phyloP scores from a whole-genome alignment of 2,329 filamentous ascomycete genomes.

The Tolypocladium tropicale region DNA sequence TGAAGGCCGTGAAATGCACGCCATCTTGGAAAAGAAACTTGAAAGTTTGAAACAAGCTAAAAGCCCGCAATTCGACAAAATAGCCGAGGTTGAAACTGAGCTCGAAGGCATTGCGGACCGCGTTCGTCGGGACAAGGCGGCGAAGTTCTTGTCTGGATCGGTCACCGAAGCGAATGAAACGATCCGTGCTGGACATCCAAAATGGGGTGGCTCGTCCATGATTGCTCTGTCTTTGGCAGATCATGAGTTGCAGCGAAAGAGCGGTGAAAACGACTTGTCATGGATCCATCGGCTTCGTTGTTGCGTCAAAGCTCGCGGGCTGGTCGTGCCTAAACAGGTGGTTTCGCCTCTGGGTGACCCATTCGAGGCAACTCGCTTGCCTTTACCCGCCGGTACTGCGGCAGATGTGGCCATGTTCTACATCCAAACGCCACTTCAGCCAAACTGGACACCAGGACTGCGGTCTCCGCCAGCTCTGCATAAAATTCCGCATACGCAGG shows the following conservation, averaged over 20 bases:
- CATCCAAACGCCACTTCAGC: neutral
- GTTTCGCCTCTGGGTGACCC: neutral
- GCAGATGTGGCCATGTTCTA: neutral
- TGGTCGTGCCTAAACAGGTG: neutral
- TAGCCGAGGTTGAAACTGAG: neutral
- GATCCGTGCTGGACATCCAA: neutral
- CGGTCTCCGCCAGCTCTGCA: neutral
- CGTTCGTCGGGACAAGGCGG: neutral
- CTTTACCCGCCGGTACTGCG: neutral
- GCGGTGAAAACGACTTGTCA: neutral
- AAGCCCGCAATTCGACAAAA: neutral
- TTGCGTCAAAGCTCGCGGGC: neutral
- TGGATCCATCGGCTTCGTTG: neutral
- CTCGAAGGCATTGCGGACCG: neutral
- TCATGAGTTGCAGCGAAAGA: neutral
- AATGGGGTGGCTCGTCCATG: neutral
- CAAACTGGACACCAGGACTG: neutral
- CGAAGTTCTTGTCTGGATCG: neutral
- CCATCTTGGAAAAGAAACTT: neutral
- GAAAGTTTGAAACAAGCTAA: neutral
- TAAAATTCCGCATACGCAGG: neutral
- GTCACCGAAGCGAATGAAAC: neutral
- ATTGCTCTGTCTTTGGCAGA: neutral
- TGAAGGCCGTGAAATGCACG: neutral
- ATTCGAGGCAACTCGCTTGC: neutral